Conservation (phyloP, 2,329 filamentous ascomycete genomes). For the Bipolaris bicolor region DNA sequence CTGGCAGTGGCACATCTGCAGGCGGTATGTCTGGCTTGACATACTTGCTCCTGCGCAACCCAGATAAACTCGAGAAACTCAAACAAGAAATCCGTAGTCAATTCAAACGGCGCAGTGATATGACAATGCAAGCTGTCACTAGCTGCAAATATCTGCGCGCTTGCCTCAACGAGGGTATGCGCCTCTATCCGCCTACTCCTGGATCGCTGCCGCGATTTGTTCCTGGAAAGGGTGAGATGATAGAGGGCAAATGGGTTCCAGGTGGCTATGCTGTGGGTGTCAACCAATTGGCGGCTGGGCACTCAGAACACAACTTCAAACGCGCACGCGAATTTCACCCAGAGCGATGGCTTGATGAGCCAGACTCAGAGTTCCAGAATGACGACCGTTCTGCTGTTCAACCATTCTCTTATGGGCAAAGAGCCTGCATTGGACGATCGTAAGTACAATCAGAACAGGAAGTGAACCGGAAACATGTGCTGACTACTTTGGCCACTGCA, state of each 20-base stretch:
- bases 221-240: slow-evolving; percentile 21
- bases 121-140: slow-evolving; percentile 8
- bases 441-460: not conserved
- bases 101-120: slow-evolving; percentile 17
- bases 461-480: not conserved
- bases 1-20: slow-evolving; percentile 42
- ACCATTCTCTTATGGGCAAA: slow-evolving; percentile 23
- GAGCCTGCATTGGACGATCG: slow-evolving; percentile 21
- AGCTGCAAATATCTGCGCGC: slow-evolving; percentile 22
- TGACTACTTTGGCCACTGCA: not conserved
- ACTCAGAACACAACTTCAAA: slow-evolving; percentile 26
- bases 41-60: slow-evolving; percentile 16
- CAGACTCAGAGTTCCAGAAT: slow-evolving; percentile 20
- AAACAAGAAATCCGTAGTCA: slow-evolving; percentile 15
- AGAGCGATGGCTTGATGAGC: slow-evolving; percentile 15
- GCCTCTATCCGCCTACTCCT: slow-evolving; percentile 22
- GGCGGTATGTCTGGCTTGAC: slow-evolving; percentile 12
- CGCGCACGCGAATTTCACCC: slow-evolving; percentile 19
- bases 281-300: slow-evolving; percentile 21
- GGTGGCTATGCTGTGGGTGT: slow-evolving; percentile 27
- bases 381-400: slow-evolving; percentile 41
- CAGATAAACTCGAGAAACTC: slow-evolving; percentile 18
- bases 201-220: slow-evolving; percentile 22
- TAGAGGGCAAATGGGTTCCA: slow-evolving; percentile 24
- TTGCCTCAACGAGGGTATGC: slow-evolving; percentile 25